These are phyloP conservation scores for Sporothrix curviconia DNA, from an alignment of 2,329 filamentous ascomycete species.

Conservation along the genomic window DNA sequence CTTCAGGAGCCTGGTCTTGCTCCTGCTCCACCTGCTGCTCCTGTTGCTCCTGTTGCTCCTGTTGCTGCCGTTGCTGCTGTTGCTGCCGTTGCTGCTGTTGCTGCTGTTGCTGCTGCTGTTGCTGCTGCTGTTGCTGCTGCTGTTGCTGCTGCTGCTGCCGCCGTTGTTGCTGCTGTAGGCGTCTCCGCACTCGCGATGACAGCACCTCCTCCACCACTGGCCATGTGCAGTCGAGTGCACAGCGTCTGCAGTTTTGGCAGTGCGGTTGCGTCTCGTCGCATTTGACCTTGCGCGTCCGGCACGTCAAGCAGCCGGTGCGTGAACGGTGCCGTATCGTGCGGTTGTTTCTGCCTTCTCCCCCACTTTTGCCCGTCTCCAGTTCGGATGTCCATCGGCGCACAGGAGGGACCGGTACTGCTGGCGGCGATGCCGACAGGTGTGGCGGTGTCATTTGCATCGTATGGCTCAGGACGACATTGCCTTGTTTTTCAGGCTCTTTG, in stretches of 20 bases:
- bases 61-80: no score
- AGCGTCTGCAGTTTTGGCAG: conserved; percentile 38
- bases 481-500: background rate
- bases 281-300: conserved; percentile 21
- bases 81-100: no score
- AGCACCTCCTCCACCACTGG: background rate
- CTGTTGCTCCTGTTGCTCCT: no score
- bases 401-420: background rate
- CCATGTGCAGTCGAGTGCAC: background rate
- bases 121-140: background rate
- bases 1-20: no score
- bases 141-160: background rate
- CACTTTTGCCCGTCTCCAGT: no score
- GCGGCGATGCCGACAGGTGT: background rate
- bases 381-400: no score
- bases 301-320: background rate
- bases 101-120: no score
- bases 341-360: background rate
- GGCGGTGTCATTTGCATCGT: background rate
- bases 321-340: background rate
- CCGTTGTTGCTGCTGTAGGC: background rate
- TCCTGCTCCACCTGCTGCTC: no score
- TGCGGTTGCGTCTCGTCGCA: no score
- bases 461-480: background rate
- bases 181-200: background rate